Evolutionary conservation across 2,329 filamentous ascomycete genomes (phyloP).

Genomic region (Coniochaeta hoffmannii): DNA sequence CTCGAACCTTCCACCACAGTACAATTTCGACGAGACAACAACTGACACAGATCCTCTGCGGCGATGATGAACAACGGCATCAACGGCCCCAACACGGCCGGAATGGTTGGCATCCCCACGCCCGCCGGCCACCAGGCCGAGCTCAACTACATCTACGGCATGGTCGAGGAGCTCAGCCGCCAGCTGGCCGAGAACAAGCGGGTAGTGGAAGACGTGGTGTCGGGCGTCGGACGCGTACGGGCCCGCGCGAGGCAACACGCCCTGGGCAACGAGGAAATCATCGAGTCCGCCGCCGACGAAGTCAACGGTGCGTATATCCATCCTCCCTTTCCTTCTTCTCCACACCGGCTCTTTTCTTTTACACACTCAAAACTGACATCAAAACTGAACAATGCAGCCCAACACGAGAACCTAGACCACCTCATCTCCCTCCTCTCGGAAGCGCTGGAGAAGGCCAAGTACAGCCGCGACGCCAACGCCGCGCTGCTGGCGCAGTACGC

Average conservation of each 20-base stretch:
- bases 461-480: slow-evolving; percentile 53
- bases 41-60: too few relatives aligned
- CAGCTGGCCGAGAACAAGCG: slow-evolving; percentile 55
- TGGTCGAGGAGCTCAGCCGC: slow-evolving; percentile 60
- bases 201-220: slow-evolving; percentile 56
- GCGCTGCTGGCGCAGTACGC: slow-evolving; percentile 51
- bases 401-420: slow-evolving; percentile 52
- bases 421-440: slow-evolving; percentile 55
- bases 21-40: too few relatives aligned
- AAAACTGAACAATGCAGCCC: slow-evolving; percentile 28
- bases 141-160: slow-evolving; percentile 59
- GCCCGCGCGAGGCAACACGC: slow-evolving; percentile 44
- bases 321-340: neutral
- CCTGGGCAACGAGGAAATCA: slow-evolving; percentile 50
- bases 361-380: too few relatives aligned
- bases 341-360: too few relatives aligned
- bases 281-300: slow-evolving; percentile 47
- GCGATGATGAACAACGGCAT: slow-evolving; percentile 38
- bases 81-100: slow-evolving; percentile 39
- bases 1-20: too few relatives aligned
- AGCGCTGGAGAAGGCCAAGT: slow-evolving; percentile 54
- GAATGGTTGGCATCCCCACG: slow-evolving; percentile 44
- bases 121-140: slow-evolving; percentile 63
- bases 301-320: slow-evolving; percentile 39
- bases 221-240: slow-evolving; percentile 54